Evolutionary conservation across 148 eudicot genomes (phyloP), one percentile per base, ranked within the genome.

Genomic region (Spergularia bocconei): DNA sequence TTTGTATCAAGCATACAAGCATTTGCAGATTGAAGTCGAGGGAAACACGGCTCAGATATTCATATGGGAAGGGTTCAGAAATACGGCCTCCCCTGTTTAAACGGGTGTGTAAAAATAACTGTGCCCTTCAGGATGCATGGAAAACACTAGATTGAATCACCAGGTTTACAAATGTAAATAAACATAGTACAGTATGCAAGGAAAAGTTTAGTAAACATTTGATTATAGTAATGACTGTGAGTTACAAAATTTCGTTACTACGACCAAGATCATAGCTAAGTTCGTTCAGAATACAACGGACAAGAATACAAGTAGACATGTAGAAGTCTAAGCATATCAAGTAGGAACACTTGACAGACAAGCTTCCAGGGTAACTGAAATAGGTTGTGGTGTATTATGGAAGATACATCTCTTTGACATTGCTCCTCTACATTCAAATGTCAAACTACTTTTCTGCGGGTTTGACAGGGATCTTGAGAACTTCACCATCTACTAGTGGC

Each of bases 401-500:
- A 17, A 47, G 13, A 54, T 63, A 67, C 70, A 36, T 13, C 9
- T n/a, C 23, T 11, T 36, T 52, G 25, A 53, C 48, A 56, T 57
- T 56, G 52, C 17, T 36, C 55, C 23, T 54, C 70, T 13, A 29
- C 36, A 17, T 15, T 47, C 11, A 13, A 16, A 50, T 53, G 60
- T 51, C 21, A 13, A 21, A 36, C 69, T 61, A 72, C 74, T 86
- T 85, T 67, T 63, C 84, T 21, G 47, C 20, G 29, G 74, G 76
- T 78, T 78, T 87, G 60, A 73, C 86, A 1, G 93, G 85, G 57
- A 95, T 61, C 72, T 79, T 84, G 44, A 95, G 89, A 47, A 77
- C 25, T 36, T 96, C 97, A 19, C 76, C 69, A 33, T 89, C 85
- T 38, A 92, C 19, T 66, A 95, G 73, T 69, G 93, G 97, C 84